Evolutionary conservation across 441 rosid species (phyloP).

Genomic region (Erodium trifolium): DNA sequence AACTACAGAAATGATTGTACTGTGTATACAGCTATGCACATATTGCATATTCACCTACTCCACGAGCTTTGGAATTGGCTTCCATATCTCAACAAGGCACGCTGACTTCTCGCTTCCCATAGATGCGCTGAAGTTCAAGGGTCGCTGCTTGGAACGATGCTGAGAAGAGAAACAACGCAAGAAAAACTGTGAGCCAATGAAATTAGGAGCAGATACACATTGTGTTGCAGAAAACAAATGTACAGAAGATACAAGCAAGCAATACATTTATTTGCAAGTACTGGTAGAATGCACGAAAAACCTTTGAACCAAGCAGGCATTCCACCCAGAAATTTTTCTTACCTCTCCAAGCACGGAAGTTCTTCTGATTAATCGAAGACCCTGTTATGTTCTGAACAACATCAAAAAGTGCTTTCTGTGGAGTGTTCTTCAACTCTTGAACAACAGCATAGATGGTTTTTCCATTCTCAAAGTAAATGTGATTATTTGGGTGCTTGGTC

Average conservation of each 20-base stretch:
- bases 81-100: slow-evolving; percentile 31
- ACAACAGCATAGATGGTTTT: slow-evolving; percentile 69
- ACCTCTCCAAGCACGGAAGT: slow-evolving; percentile 68
- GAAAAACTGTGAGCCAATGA: slow-evolving; percentile 9
- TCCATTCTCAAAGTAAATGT: slow-evolving; percentile 64
- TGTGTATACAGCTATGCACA: slow-evolving; percentile 5
- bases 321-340: slow-evolving; percentile 11
- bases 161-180: slow-evolving; percentile 19
- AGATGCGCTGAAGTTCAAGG: slow-evolving; percentile 72
- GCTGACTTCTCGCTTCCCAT: slow-evolving; percentile 47
- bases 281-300: not conserved
- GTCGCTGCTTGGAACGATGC: slow-evolving; percentile 71
- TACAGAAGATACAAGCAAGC: not conserved
- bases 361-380: slow-evolving; percentile 65
- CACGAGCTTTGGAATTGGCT: slow-evolving; percentile 12
- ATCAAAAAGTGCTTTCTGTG: slow-evolving; percentile 47
- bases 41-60: slow-evolving; percentile 2
- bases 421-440: slow-evolving; percentile 61
- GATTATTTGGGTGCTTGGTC: slow-evolving; percentile 75
- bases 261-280: not conserved
- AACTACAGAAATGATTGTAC: slow-evolving; percentile 11
- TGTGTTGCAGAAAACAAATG: slow-evolving; percentile 2
- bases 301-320: not conserved
- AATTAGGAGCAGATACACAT: not conserved
- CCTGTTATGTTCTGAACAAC: slow-evolving; percentile 51